phyloP scores from a whole-genome alignment of 106 monocot genomes.

The Allium sativum region DNA sequence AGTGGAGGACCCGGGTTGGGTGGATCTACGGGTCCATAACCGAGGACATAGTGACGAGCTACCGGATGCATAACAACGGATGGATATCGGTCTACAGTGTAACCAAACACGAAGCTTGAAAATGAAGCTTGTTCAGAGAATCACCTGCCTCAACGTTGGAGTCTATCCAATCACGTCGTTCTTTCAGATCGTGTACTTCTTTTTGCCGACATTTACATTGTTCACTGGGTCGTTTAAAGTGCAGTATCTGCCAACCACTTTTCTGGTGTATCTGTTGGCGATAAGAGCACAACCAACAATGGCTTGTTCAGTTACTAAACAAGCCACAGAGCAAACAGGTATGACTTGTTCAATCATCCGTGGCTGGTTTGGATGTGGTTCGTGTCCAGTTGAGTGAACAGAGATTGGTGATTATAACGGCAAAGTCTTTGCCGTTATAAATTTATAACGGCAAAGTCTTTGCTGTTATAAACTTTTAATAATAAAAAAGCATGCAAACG shows the following conservation, averaged over 20 bases:
- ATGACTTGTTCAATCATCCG: no score
- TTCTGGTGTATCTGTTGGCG: slow-evolving; percentile 53
- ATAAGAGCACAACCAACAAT: no score
- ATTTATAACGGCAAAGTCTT: no score
- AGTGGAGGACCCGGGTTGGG: slow-evolving; percentile 79
- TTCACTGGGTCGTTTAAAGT: slow-evolving; percentile 93
- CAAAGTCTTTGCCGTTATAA: no score
- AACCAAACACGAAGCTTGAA: slow-evolving; percentile 73
- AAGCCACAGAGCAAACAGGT: no score
- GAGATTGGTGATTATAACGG: no score
- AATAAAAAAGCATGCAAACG: no score
- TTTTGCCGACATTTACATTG: slow-evolving; percentile 73
- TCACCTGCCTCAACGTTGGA: slow-evolving; percentile 84
- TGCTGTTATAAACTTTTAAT: no score
- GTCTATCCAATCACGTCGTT: slow-evolving; percentile 92
- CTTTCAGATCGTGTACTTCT: slow-evolving; percentile 77
- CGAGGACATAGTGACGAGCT: slow-evolving; percentile 94
- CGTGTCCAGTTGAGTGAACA: no score
- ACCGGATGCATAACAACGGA: slow-evolving; percentile 95
- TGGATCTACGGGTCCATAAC: slow-evolving; percentile 98
- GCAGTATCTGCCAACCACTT: slow-evolving; percentile 43
- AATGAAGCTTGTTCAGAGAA: slow-evolving; percentile 86
- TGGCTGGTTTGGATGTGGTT: no score
- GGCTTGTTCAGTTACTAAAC: no score
- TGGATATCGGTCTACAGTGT: slow-evolving; percentile 92